Percentiles rank a stretch among this genome's conserved stretches.
These are phyloP conservation scores for Yamadazyma phyllophila DNA, from an alignment of 805 yeast genomes.

Conservation along the genomic window DNA sequence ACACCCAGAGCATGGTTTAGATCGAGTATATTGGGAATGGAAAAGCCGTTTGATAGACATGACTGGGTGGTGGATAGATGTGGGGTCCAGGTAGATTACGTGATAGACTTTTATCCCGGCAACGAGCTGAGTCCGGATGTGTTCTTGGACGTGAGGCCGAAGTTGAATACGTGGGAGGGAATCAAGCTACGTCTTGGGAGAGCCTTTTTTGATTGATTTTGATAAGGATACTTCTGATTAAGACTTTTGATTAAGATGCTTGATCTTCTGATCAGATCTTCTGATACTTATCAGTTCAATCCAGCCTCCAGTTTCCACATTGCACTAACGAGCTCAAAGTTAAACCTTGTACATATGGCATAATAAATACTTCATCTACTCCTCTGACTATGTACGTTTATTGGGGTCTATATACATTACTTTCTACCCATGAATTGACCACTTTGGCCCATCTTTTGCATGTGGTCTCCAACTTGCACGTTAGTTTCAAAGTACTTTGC, in stretches of 20 bases:
- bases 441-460: conserved; percentile 47
- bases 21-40: conserved; percentile 63
- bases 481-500: conserved; percentile 92
- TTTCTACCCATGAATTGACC: conserved; percentile 44
- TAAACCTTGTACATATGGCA: conserved; percentile 7
- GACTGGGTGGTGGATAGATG: conserved; percentile 91
- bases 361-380: neutral
- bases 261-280: no score
- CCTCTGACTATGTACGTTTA: neutral
- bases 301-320: no score
- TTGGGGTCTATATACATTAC: conserved; percentile 2
- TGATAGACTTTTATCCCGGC: conserved; percentile 79
- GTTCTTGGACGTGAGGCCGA: conserved; percentile 89
- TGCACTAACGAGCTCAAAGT: no score
- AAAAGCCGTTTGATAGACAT: conserved; percentile 90
- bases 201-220: conserved; percentile 32
- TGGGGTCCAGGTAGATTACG: conserved; percentile 81
- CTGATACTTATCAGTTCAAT: no score
- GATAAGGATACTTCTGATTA: neutral
- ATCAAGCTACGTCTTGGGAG: conserved; percentile 61
- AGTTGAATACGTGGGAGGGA: conserved; percentile 80
- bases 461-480: conserved; percentile 85
- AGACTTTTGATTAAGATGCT: no score
- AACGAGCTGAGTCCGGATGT: conserved; percentile 56
- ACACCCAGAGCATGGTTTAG: conserved; percentile 83